These are phyloP conservation scores for Ceratobasidium sp. DNA, from an alignment of 1,284 basidiomycete species.

Conservation along the genomic window DNA sequence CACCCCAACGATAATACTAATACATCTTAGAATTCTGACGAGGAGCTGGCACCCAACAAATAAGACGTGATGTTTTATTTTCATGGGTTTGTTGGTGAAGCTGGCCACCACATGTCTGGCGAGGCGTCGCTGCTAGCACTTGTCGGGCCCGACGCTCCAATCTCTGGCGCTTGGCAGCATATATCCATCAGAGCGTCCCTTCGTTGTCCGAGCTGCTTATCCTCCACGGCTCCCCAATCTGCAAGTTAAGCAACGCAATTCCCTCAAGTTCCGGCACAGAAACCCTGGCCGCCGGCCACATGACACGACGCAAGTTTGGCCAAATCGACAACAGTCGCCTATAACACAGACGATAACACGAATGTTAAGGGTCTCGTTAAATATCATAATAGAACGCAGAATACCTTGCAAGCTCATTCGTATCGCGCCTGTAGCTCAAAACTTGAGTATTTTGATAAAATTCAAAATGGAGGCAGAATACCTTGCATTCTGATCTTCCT, in stretches of 20 bases:
- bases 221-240: constrained; percentile 37
- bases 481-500: not conserved
- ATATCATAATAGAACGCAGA: too few relatives aligned
- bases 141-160: too few relatives aligned
- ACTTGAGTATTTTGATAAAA: too few relatives aligned
- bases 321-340: not conserved
- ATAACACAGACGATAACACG: too few relatives aligned
- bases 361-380: constrained; percentile 41
- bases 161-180: too few relatives aligned
- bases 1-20: too few relatives aligned
- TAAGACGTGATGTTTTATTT: not conserved
- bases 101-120: too few relatives aligned
- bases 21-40: constrained; percentile 16
- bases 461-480: too few relatives aligned
- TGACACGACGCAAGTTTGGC: not conserved
- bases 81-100: not conserved
- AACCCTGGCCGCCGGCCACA: not conserved
- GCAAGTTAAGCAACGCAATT: not conserved
- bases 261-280: not conserved
- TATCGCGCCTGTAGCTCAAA: not conserved
- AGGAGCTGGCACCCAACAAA: not conserved
- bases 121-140: too few relatives aligned
- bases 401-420: constrained; percentile 47
- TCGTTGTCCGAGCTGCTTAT: constrained; percentile 48
- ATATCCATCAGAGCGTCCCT: too few relatives aligned